Percentiles rank a stretch among this genome's conserved stretches.
Evolutionary conservation across 2,329 filamentous ascomycete species (phyloP).

Genomic region (Nannizzia gypsea): DNA sequence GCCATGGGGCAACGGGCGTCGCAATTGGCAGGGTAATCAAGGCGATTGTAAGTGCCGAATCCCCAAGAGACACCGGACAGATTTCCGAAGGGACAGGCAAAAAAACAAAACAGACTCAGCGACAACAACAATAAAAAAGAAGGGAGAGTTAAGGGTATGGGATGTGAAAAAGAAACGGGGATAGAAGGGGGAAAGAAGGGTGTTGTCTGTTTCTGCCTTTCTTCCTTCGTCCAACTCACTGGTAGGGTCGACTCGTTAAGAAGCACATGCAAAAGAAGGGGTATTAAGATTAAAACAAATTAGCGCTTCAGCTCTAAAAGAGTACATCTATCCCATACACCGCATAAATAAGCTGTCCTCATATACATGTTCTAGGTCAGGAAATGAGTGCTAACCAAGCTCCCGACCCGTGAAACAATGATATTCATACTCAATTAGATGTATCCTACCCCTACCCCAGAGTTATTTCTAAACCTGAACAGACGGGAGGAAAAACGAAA

Average conservation of each 20-base stretch:
- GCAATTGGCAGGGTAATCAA: background rate
- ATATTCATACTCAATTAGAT: background rate
- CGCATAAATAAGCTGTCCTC: background rate
- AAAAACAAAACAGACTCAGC: background rate
- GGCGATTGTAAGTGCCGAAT: background rate
- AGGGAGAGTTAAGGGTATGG: background rate
- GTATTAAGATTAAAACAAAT: background rate
- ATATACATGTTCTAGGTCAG: background rate
- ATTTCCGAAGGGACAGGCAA: background rate
- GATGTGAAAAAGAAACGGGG: background rate
- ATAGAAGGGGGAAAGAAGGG: background rate
- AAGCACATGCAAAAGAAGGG: background rate
- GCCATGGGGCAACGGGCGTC: too few relatives aligned
- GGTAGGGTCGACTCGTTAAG: background rate
- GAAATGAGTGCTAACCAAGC: background rate
- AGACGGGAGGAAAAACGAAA: background rate
- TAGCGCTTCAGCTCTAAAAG: background rate
- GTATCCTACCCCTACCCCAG: too few relatives aligned
- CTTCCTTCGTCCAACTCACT: background rate
- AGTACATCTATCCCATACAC: background rate
- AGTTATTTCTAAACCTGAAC: background rate
- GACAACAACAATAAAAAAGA: background rate
- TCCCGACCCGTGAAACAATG: background rate
- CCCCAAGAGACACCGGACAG: background rate
- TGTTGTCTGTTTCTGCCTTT: background rate